Percentiles rank a stretch among this genome's conserved stretches.
Evolutionary conservation across 352 stramenopile genomes (phyloP).

Genomic region (Globisporangium nagaii): DNA sequence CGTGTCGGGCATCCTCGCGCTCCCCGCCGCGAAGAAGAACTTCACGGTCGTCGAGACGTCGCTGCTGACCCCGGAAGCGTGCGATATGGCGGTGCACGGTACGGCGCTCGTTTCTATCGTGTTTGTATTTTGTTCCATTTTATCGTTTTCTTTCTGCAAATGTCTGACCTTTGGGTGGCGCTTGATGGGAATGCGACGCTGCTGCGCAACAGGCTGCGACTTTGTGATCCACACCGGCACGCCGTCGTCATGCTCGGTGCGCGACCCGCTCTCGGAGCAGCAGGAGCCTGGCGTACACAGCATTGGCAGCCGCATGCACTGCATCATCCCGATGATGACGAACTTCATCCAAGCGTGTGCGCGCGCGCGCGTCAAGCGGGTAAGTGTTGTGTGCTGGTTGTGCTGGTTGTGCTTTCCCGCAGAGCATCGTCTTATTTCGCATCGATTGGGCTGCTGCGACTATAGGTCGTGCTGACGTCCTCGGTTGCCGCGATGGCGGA

Average conservation of each 20-base stretch:
- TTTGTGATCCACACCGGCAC: slow-evolving; percentile 89
- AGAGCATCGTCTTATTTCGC: background rate
- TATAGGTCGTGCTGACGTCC: slow-evolving; percentile 72
- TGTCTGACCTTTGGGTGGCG: background rate
- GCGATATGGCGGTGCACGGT: slow-evolving; percentile 82
- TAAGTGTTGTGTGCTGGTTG: slow-evolving; percentile 4
- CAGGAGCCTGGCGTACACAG: slow-evolving; percentile 83
- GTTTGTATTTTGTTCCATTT: background rate
- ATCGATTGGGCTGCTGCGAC: background rate
- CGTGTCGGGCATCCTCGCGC: slow-evolving; percentile 65
- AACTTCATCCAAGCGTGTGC: slow-evolving; percentile 88
- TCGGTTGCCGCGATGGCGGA: slow-evolving; percentile 85
- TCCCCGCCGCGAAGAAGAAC: slow-evolving; percentile 72
- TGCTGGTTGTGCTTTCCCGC: background rate
- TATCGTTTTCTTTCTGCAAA: background rate
- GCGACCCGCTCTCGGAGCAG: slow-evolving; percentile 80
- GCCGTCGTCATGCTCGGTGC: slow-evolving; percentile 81
- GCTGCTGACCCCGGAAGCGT: slow-evolving; percentile 81
- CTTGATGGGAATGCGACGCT: too few species aligned
- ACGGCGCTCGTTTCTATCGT: too few species aligned
- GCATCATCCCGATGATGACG: slow-evolving; percentile 90
- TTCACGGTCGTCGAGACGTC: slow-evolving; percentile 86
- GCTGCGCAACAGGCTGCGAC: slow-evolving; percentile 35
- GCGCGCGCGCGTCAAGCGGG: slow-evolving; percentile 69
- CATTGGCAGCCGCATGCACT: slow-evolving; percentile 88